phyloP scores from a whole-genome alignment of 805 yeast genomes.

The Starmerella tilneyi region DNA sequence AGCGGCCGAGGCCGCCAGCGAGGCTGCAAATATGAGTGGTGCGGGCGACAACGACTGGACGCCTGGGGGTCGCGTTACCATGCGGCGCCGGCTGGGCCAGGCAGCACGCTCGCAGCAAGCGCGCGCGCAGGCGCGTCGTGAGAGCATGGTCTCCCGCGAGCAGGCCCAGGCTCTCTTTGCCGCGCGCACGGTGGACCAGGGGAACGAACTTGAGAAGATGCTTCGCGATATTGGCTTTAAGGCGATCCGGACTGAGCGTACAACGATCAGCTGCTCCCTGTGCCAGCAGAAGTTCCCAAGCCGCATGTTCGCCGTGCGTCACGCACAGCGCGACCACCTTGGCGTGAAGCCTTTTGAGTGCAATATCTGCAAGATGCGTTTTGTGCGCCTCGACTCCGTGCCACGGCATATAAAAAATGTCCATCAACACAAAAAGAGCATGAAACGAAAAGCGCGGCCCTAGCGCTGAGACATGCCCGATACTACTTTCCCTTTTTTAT shows the following conservation, averaged over 20 bases:
- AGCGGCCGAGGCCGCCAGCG: background rate
- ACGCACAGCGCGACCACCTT: conserved; percentile 7
- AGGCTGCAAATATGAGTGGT: too few species aligned
- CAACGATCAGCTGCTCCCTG: conserved; percentile 5
- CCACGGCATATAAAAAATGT: conserved; percentile 5
- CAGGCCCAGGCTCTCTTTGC: background rate
- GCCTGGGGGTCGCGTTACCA: background rate
- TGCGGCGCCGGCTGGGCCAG: too few species aligned
- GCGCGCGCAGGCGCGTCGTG: too few species aligned
- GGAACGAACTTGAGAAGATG: conserved; percentile 7
- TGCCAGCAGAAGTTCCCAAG: conserved; percentile 5
- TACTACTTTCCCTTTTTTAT: too few species aligned
- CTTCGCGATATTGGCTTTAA: conserved; percentile 5
- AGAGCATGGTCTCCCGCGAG: background rate
- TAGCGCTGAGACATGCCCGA: too few species aligned
- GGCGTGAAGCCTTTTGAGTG: conserved; percentile 6
- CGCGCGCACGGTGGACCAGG: conserved; percentile 6
- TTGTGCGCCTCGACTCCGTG: conserved; percentile 5
- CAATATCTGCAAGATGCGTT: conserved; percentile 6
- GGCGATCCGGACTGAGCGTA: conserved; percentile 7
- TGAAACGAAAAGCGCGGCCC: conserved; percentile 3
- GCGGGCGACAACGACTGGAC: background rate
- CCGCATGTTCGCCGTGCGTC: conserved; percentile 8
- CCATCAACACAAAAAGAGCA: background rate
- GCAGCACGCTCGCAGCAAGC: too few species aligned